Conservation (phyloP, 2,329 filamentous ascomycete genomes). For the Zymoseptoria crescenta region DNA sequence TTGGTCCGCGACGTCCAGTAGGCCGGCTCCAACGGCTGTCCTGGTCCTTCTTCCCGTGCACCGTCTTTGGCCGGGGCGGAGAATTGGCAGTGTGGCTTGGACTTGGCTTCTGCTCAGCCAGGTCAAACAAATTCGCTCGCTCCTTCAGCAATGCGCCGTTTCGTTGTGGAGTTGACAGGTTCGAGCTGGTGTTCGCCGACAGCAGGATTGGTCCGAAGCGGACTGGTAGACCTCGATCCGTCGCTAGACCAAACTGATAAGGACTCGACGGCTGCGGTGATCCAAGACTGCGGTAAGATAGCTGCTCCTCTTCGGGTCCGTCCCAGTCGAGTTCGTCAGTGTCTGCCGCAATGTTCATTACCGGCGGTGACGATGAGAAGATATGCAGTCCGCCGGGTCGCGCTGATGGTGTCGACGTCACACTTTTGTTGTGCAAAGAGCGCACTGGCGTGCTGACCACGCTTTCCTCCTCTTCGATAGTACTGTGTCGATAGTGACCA, state of each 20-base stretch:
- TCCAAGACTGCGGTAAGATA: slow-evolving; percentile 25
- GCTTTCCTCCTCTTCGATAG: slow-evolving; percentile 45
- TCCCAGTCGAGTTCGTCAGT: slow-evolving; percentile 30
- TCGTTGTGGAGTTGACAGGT: slow-evolving; percentile 32
- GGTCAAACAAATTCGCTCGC: slow-evolving; percentile 61
- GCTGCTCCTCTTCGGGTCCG: slow-evolving; percentile 25
- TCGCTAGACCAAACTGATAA: slow-evolving; percentile 1
- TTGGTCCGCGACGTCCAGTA: slow-evolving; percentile 59
- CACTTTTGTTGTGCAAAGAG: slow-evolving; percentile 32
- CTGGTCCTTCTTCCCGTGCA: slow-evolving; percentile 66
- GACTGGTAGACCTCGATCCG: slow-evolving; percentile 12
- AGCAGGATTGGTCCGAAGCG: slow-evolving; percentile 20
- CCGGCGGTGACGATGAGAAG: slow-evolving; percentile 40
- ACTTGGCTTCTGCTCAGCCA: slow-evolving; percentile 52
- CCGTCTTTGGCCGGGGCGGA: slow-evolving; percentile 62
- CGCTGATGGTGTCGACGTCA: slow-evolving; percentile 31
- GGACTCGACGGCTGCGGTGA: slow-evolving; percentile 28
- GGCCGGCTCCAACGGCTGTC: slow-evolving; percentile 63
- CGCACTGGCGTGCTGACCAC: slow-evolving; percentile 40
- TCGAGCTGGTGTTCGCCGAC: slow-evolving; percentile 25
- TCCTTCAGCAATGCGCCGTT: slow-evolving; percentile 31
- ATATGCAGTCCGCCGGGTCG: slow-evolving; percentile 24
- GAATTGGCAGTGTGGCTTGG: slow-evolving; percentile 56
- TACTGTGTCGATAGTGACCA: slow-evolving; percentile 35
- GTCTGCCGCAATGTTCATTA: slow-evolving; percentile 35